These are phyloP conservation scores for Pittosporum tobira DNA, from an alignment of 129 eudicot genomes.

Conservation along the genomic window DNA sequence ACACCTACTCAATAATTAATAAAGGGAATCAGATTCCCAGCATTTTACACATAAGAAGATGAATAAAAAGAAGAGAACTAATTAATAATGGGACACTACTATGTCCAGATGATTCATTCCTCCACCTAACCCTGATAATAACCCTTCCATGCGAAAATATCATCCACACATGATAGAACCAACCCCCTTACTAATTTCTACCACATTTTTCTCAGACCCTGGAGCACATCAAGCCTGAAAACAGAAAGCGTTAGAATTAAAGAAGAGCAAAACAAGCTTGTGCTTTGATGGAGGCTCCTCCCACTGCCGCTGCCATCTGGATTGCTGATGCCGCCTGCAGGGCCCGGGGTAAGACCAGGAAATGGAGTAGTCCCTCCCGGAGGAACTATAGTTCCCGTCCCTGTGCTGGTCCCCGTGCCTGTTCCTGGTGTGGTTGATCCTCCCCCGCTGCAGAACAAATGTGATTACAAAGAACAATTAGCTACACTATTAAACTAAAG, in stretches of 20 bases:
- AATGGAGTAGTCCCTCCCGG: slow-evolving; percentile 14
- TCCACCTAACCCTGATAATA: not conserved
- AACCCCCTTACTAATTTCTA: slow-evolving; percentile 11
- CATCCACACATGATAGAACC: slow-evolving; percentile 26
- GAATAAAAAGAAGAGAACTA: slow-evolving; percentile 13
- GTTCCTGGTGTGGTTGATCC: slow-evolving; percentile 15
- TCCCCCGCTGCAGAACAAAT: slow-evolving; percentile 29
- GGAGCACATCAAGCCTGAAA: slow-evolving; percentile 32
- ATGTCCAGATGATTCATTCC: slow-evolving; percentile 22
- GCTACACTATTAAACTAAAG: not conserved
- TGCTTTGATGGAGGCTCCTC: slow-evolving; percentile 13
- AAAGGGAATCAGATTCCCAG: slow-evolving; percentile 67
- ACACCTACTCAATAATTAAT: slow-evolving; percentile 25
- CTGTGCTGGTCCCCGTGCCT: slow-evolving; percentile 12
- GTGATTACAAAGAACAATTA: slow-evolving; percentile 7
- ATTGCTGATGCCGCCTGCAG: slow-evolving; percentile 27
- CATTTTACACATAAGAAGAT: slow-evolving; percentile 15
- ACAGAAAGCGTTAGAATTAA: slow-evolving; percentile 25
- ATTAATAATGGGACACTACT: slow-evolving; percentile 26
- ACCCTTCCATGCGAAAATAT: slow-evolving; percentile 14
- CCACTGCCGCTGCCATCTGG: slow-evolving; percentile 30
- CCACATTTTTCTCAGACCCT: slow-evolving; percentile 20
- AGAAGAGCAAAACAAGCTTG: slow-evolving; percentile 10
- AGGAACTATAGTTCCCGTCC: slow-evolving; percentile 6
- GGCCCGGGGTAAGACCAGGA: slow-evolving; percentile 48